Base-by-base conservation (phyloP, 768 basidiomycete species). In the Suillus decipiens region DNA sequence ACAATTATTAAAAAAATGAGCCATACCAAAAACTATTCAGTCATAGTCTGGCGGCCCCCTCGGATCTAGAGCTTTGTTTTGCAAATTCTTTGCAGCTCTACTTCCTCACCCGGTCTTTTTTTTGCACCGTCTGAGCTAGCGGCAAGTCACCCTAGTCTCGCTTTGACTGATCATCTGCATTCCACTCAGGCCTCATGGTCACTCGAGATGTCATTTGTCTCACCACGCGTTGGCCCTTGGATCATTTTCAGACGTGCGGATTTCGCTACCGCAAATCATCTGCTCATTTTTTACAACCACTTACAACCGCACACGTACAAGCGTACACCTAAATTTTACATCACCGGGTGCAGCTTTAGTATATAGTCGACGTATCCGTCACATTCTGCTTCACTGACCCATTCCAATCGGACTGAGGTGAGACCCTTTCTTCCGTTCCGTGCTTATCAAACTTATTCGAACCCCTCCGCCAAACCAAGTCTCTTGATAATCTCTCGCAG, bases 171-270 rank as follows among this genome's bases (percentile, higher is more conserved):
- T 24, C 22, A 14, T 24, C 14, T 15, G 28, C 28, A 24, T 48
- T 48, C 22, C 15, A 48, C 47, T 24, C 15, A 14, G 48, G 8
- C 48, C 28, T 9, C 24, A 31, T 51, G 50, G 31, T 33, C 28
- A 33, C 17, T 31, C 50, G 9, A 33, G 28, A 10, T 17, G 50
- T 31, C 19, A 51, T 17, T 31, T 51, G 33, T 51, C 31, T 33
- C 28, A 61, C 33, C 61, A 76, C 76, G 74, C 37, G 14, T 15
- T 50, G 48, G 6, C 48, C 45, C 48, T 50, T 28, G 24, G 24
- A 50, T 50, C 28, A 28, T 28, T 28, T 28, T 28, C 28, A 28
- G 28, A 15, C 15, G 15, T 50, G 24, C 48, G 28, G 8, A 14
- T 28, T 8, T 50, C 24, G 24, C 14, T 50, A 28, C 22, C 14